A percentile compares a stretch with the other conserved stretches of the same genome.
phyloP scores from a whole-genome alignment of 495 filamentous ascomycete genomes.

The Trypethelium eluteriae region DNA sequence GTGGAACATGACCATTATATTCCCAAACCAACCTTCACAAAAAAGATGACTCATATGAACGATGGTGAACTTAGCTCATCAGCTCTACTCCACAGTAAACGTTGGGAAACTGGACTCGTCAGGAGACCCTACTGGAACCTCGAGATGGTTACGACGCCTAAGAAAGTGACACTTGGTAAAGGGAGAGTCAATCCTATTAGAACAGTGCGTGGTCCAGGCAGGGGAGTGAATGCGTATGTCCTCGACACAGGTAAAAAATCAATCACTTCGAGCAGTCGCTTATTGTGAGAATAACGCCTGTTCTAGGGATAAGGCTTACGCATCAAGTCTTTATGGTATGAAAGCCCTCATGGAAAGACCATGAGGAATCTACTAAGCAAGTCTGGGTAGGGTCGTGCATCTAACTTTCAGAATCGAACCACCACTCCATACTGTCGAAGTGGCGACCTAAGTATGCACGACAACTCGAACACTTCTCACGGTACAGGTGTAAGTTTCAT shows the following conservation, averaged over 20 bases:
- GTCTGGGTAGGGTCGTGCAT: slow-evolving; percentile 1
- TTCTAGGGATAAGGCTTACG: neutral
- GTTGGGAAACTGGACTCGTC: neutral
- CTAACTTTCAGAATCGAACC: neutral
- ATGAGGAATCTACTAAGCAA: too few species aligned
- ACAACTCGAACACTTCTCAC: neutral
- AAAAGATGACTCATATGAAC: neutral
- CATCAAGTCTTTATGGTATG: neutral
- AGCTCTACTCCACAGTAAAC: neutral
- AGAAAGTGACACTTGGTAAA: neutral
- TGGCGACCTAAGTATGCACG: neutral
- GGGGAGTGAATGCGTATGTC: slow-evolving; percentile 9
- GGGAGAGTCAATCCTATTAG: neutral
- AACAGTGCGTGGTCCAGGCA: neutral
- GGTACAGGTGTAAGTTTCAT: neutral
- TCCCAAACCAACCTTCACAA: neutral
- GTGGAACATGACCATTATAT: slow-evolving; percentile 1
- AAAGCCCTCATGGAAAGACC: neutral
- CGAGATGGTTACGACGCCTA: neutral
- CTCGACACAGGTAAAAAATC: neutral
- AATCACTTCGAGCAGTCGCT: neutral
- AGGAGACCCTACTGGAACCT: neutral
- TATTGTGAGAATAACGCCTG: neutral
- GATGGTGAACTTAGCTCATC: too few species aligned
- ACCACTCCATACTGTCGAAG: neutral